Conservation (phyloP, 2,329 filamentous ascomycete species). For the Podosphaera fusca region DNA sequence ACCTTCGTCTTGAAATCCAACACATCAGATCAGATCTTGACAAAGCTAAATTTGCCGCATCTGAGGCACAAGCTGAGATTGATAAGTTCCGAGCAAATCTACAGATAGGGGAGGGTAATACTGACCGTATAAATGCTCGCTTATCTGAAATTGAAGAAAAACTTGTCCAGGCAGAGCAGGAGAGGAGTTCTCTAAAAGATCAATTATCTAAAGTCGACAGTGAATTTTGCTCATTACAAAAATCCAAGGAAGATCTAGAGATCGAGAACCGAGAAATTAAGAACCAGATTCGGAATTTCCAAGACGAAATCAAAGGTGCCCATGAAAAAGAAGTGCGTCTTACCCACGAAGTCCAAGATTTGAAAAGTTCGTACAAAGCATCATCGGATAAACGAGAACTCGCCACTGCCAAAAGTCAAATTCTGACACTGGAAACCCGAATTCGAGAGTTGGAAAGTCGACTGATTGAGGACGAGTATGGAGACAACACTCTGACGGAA, state of each 20-base stretch:
- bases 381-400: constrained; percentile 22
- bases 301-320: constrained; percentile 40
- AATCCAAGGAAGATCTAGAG: constrained; percentile 32
- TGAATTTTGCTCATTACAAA: constrained; percentile 34
- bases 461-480: constrained; percentile 15
- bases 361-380: constrained; percentile 21
- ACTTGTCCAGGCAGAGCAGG: constrained; percentile 30
- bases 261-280: constrained; percentile 46
- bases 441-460: constrained; percentile 23
- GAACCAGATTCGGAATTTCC: constrained; percentile 30
- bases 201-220: constrained; percentile 33
- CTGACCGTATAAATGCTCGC: constrained; percentile 30
- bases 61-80: constrained; percentile 14
- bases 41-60: constrained; percentile 12
- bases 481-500: constrained; percentile 26
- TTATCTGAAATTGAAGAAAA: constrained; percentile 34
- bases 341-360: constrained; percentile 27
- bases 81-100: constrained; percentile 13
- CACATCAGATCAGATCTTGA: constrained; percentile 15
- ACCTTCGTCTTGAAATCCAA: constrained; percentile 22
- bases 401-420: constrained; percentile 30
- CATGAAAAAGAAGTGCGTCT: constrained; percentile 41
- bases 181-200: constrained; percentile 40
- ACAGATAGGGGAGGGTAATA: constrained; percentile 17
- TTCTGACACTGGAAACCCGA: constrained; percentile 38